Percentiles rank a stretch among this genome's conserved stretches.
These are phyloP conservation scores for Sistotremastrum niveocremeum DNA, from an alignment of 768 basidiomycete species.

Conservation along the genomic window DNA sequence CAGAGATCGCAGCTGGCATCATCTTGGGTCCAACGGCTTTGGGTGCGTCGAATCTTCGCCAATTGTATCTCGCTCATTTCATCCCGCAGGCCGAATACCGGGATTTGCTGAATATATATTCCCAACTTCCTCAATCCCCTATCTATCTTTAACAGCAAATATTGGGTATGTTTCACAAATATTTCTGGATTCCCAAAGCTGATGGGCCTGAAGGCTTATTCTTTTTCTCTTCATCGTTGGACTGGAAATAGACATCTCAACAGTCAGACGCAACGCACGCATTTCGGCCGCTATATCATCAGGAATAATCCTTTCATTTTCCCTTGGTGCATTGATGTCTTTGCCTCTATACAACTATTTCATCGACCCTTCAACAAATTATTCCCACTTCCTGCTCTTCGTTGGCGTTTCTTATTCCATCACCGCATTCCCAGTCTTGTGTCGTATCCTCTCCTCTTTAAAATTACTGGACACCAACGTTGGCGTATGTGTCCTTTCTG, in stretches of 20 bases:
- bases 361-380: constrained; percentile 15
- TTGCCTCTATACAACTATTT: constrained; percentile 29
- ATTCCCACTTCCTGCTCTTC: constrained; percentile 34
- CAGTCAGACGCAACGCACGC: constrained; percentile 11
- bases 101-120: neutral
- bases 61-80: no score
- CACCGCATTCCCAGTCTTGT: constrained; percentile 13
- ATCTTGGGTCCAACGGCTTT: neutral
- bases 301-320: constrained; percentile 31
- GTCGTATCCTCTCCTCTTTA: constrained; percentile 26
- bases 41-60: no score
- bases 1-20: neutral
- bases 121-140: neutral
- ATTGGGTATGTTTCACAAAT: neutral
- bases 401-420: constrained; percentile 25
- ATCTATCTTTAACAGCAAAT: neutral
- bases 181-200: no score
- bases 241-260: neutral
- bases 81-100: neutral
- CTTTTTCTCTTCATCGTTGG: constrained; percentile 3
- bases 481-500: constrained; percentile 29
- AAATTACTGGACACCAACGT: constrained; percentile 29
- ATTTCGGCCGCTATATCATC: constrained; percentile 16
- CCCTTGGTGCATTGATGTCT: constrained; percentile 25
- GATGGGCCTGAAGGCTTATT: no score